These are phyloP conservation scores for Taphrina flavorubra DNA, from an alignment of 1,139 yeast species.

Conservation along the genomic window DNA sequence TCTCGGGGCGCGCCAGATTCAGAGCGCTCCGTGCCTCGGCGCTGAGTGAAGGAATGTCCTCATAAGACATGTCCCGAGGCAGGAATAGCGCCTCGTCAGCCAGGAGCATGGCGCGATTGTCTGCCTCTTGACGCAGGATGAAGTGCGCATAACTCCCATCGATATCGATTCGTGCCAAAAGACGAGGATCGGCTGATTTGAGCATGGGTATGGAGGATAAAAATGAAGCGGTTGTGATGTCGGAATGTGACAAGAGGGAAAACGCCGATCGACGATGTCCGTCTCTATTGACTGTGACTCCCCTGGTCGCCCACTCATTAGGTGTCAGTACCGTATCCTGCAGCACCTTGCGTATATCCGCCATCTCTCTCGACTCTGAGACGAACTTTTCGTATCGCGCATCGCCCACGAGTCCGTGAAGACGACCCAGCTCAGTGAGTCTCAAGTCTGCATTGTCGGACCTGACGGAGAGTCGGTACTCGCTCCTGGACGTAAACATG, in stretches of 20 bases:
- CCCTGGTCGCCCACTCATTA: constrained; percentile 63
- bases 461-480: constrained; percentile 84
- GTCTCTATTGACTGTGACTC: constrained; percentile 51
- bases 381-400: constrained; percentile 62
- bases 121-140: constrained; percentile 71
- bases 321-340: constrained; percentile 60
- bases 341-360: constrained; percentile 58
- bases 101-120: constrained; percentile 75
- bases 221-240: constrained; percentile 50
- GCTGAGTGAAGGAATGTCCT: constrained; percentile 61
- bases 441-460: constrained; percentile 93
- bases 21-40: constrained; percentile 74
- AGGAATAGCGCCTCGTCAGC: constrained; percentile 71
- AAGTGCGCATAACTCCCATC: constrained; percentile 87
- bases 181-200: constrained; percentile 17
- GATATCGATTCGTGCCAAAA: constrained; percentile 66
- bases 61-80: constrained; percentile 70
- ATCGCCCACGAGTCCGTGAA: constrained; percentile 69
- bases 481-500: constrained; percentile 96
- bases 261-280: constrained; percentile 57
- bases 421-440: constrained; percentile 71
- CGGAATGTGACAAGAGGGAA: constrained; percentile 61
- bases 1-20: constrained; percentile 78
- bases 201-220: constrained; percentile 41
- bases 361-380: constrained; percentile 58